Percentiles rank a stretch among this genome's conserved stretches.
Evolutionary conservation across 148 eudicot genomes (phyloP).

Genomic region (Pouteria glomerata): DNA sequence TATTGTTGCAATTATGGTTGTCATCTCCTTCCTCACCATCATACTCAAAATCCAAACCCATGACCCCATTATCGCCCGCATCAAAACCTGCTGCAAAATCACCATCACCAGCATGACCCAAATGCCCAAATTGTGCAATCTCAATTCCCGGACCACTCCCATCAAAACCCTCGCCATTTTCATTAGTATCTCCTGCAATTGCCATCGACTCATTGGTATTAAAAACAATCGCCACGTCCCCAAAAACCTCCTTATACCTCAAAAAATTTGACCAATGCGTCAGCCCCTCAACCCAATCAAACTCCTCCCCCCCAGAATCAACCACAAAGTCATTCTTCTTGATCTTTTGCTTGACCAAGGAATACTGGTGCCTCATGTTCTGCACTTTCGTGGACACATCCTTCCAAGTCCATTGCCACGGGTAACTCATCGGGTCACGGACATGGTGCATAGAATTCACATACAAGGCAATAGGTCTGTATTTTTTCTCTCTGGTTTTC

Average conservation of each 20-base stretch:
- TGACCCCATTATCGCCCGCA: slow-evolving; percentile 69
- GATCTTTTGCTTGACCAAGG: slow-evolving; percentile 88
- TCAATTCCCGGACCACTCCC: slow-evolving; percentile 56
- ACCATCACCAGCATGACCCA: slow-evolving; percentile 56
- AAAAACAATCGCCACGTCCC: slow-evolving; percentile 60
- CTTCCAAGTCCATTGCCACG: slow-evolving; percentile 97
- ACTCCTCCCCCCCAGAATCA: slow-evolving; percentile 48
- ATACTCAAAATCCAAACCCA: slow-evolving; percentile 72
- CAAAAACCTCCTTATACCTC: slow-evolving; percentile 83
- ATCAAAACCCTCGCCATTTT: slow-evolving; percentile 45
- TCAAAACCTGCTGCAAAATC: slow-evolving; percentile 59
- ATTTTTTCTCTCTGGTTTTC: slow-evolving; percentile 92
- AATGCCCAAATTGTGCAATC: slow-evolving; percentile 48
- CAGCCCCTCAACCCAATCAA: slow-evolving; percentile 79
- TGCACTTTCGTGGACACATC: slow-evolving; percentile 95
- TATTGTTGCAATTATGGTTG: slow-evolving; percentile 36
- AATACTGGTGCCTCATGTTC: slow-evolving; percentile 95
- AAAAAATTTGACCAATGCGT: slow-evolving; percentile 85
- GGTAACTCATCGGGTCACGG: slow-evolving; percentile 60
- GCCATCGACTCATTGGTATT: slow-evolving; percentile 33
- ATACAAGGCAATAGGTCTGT: slow-evolving; percentile 70
- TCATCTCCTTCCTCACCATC: slow-evolving; percentile 66
- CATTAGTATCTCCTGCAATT: slow-evolving; percentile 38
- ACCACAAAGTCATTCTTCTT: slow-evolving; percentile 49
- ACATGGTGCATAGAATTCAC: slow-evolving; percentile 72